Conservation (phyloP, 257 asterid species). For the Petunia secreta region DNA sequence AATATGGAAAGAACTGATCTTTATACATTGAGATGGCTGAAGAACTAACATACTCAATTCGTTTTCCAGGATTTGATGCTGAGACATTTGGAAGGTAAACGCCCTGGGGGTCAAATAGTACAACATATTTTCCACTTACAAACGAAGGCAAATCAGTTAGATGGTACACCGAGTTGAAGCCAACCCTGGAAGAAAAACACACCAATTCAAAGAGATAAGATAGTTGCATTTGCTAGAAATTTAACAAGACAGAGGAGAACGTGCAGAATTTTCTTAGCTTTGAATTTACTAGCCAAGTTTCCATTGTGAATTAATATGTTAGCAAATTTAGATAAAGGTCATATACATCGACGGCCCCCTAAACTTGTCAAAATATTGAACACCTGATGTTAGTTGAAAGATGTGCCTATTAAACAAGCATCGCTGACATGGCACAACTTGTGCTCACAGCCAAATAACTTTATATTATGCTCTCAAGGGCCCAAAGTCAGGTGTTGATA, state of each 20-base stretch:
- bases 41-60: constrained; percentile 85
- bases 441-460: no score
- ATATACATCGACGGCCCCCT: no score
- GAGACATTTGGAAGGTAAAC: constrained; percentile 87
- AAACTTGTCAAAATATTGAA: no score
- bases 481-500: no score
- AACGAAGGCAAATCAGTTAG: constrained; percentile 94
- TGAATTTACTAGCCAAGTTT: not conserved
- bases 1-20: constrained; percentile 91
- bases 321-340: not conserved
- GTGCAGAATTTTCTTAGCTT: not conserved
- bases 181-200: constrained; percentile 71
- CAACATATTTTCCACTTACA: constrained; percentile 92
- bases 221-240: constrained; percentile 2
- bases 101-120: constrained; percentile 96
- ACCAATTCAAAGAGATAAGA: constrained; percentile 28
- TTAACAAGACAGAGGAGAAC: constrained; percentile 17
- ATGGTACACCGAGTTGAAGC: constrained; percentile 98
- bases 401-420: no score
- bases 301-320: constrained; percentile 15
- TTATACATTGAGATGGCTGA: constrained; percentile 77
- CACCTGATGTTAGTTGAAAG: no score
- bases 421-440: no score
- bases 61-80: constrained; percentile 91
- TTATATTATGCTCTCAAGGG: no score